Evolutionary conservation across 345 rosid genomes (phyloP).

Genomic region (Arabidopsis thaliana): TAIR10.1 NC_003071.7:15466501-15467000

Average conservation of each 20-base stretch:
- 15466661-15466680: slow-evolving; percentile 15
- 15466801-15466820: slow-evolving; percentile 67
- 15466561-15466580: slow-evolving; percentile 18
- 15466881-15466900: slow-evolving; percentile 23
- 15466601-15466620: slow-evolving; percentile 24
- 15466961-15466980: slow-evolving; percentile 21
- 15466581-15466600: slow-evolving; percentile 12
- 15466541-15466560: slow-evolving; percentile 4
- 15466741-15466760: slow-evolving; percentile 79
- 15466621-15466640: slow-evolving; percentile 7
- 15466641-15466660: slow-evolving; percentile 1
- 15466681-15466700: slow-evolving; percentile 14
- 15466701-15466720: slow-evolving; percentile 19
- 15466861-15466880: slow-evolving; percentile 56
- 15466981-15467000: slow-evolving; percentile 25
- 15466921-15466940: not conserved
- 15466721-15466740: slow-evolving; percentile 67
- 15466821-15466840: slow-evolving; percentile 90
- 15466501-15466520: slow-evolving; percentile 10
- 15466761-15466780: slow-evolving; percentile 81
- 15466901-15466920: slow-evolving; percentile 8
- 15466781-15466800: slow-evolving; percentile 56
- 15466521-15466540: slow-evolving; percentile 3
- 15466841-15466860: slow-evolving; percentile 98
- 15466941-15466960: slow-evolving; percentile 16